phyloP scores from a whole-genome alignment of 306 rosid species.

The Gillenia trifoliata region DNA sequence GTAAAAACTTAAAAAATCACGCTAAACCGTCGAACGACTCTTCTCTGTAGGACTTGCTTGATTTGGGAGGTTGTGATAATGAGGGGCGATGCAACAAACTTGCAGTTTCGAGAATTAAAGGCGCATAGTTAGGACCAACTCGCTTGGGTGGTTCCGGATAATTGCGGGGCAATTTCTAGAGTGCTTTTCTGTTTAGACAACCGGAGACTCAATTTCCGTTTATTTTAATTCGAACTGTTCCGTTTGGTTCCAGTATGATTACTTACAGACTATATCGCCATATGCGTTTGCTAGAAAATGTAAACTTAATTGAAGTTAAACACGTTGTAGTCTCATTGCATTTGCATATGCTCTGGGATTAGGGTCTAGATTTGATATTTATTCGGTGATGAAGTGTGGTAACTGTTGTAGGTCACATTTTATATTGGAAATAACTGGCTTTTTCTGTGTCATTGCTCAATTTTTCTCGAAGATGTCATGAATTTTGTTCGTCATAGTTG shows the following conservation, averaged over 20 bases:
- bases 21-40: conserved; percentile 57
- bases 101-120: conserved; percentile 45
- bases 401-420: not conserved
- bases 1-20: conserved; percentile 36
- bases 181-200: conserved; percentile 32
- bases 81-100: conserved; percentile 48
- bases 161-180: conserved; percentile 26
- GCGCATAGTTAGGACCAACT: conserved; percentile 47
- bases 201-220: conserved; percentile 26
- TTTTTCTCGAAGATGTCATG: not conserved
- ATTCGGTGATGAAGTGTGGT: conserved; percentile 9
- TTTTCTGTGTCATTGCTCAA: not conserved
- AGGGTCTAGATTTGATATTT: not conserved
- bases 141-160: conserved; percentile 20
- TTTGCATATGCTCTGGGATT: not conserved
- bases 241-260: not conserved
- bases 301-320: not conserved
- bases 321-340: not conserved
- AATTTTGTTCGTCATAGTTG: not conserved
- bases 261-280: not conserved
- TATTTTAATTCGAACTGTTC: conserved; percentile 21
- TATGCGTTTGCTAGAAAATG: not conserved
- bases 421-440: not conserved
- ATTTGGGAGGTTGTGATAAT: conserved; percentile 47
- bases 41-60: conserved; percentile 73